phyloP scores from a whole-genome alignment of 805 yeast genomes.

The Sungouiozyma intestinalis region DNA sequence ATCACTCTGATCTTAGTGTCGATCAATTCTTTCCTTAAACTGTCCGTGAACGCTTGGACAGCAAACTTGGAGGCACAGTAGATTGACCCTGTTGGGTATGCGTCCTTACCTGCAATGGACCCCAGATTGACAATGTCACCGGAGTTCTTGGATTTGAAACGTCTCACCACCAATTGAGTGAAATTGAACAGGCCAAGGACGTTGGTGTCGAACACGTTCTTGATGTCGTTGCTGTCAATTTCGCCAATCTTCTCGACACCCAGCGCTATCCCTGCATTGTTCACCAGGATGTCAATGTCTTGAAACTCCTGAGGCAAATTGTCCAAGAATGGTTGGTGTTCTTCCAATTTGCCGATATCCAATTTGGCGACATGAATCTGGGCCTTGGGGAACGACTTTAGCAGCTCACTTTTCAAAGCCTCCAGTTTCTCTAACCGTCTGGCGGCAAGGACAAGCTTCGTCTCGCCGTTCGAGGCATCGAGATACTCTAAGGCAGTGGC shows the following conservation, averaged over 20 bases:
- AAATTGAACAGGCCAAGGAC: constrained; percentile 76
- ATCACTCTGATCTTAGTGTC: constrained; percentile 57
- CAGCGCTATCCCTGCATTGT: constrained; percentile 72
- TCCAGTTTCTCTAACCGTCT: constrained; percentile 59
- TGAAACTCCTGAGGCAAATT: constrained; percentile 48
- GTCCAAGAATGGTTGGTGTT: constrained; percentile 41
- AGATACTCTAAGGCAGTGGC: constrained; percentile 88
- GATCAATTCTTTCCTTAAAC: constrained; percentile 65
- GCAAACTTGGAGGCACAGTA: constrained; percentile 72
- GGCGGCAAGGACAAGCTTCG: constrained; percentile 67
- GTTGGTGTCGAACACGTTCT: constrained; percentile 74
- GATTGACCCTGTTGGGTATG: constrained; percentile 70
- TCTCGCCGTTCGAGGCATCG: constrained; percentile 56
- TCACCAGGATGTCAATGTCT: constrained; percentile 55
- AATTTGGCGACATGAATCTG: constrained; percentile 38
- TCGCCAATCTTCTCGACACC: constrained; percentile 72
- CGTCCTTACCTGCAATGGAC: constrained; percentile 70
- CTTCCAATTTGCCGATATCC: constrained; percentile 47
- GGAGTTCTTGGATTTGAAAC: constrained; percentile 55
- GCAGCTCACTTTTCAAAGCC: constrained; percentile 38
- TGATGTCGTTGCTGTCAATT: constrained; percentile 52
- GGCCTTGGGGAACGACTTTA: constrained; percentile 36
- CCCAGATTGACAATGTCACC: constrained; percentile 72
- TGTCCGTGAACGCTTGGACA: constrained; percentile 58
- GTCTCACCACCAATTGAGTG: constrained; percentile 69